Base-by-base conservation (phyloP, 1,139 yeast genomes). In the Meyerozyma guilliermondii region DNA sequence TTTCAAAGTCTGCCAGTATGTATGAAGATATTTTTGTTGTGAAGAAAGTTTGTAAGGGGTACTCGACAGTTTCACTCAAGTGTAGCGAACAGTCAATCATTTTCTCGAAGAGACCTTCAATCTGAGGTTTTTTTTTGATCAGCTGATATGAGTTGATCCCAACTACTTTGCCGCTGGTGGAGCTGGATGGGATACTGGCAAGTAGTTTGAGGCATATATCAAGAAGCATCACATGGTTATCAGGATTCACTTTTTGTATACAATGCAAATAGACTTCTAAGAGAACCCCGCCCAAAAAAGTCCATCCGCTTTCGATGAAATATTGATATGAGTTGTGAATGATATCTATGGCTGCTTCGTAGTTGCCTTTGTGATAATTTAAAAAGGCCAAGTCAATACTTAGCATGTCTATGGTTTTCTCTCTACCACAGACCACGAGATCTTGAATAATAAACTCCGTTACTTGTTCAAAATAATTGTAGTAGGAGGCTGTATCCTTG, bases 311-410 rank as follows among this genome's bases (percentile, higher is more conserved):
- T 23, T 73, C 60, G 14, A 77, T 71, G 54, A 84, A 88, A 45
- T 80, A 78, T 35, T 77, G 80, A 39, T 87, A 87, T 3, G 94
- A 80, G 18, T 81, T 78, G 39, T 80, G 79, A 8, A 91, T 65
- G 7, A 85, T 78, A 11, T 74, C 65, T 9, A 81, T 74, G 1
- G 96, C 86, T 38, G 76, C 75, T 34, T 71, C 70, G 50, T 80
- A 84, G 39, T 84, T 74, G 1, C 74, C 65, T 39, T 68, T 65
- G 48, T 80, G 81, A 55, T 77, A 85, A 39, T 83, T 80, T 18
- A 88, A 62, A 13, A 86, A 58, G 0, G 95, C 96, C 42, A 88
- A 70, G 50, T 92, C 97, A n/a, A 87, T 78, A 4, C 92, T 81
- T 23, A 92, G 65, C 7, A 84, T 71, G 54, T 86, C 92, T 8